phyloP scores from a whole-genome alignment of 208 protist species.

The Wallacemonas collosoma region DNA sequence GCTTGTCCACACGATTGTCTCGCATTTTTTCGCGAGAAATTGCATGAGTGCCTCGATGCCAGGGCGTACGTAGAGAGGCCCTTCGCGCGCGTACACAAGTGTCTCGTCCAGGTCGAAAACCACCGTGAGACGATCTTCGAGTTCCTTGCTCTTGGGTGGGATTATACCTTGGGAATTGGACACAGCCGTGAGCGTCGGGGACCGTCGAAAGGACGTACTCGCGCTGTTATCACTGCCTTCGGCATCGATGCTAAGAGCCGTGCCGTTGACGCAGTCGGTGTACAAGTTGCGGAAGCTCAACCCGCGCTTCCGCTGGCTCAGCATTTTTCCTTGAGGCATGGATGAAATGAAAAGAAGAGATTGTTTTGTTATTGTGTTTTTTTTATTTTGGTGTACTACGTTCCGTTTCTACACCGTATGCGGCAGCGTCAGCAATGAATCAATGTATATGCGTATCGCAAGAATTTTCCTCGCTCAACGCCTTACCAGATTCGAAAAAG shows the following conservation, averaged over 20 bases:
- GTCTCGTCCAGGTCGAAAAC: conserved; percentile 93
- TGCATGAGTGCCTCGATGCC: conserved; percentile 75
- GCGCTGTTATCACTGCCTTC: conserved; percentile 1
- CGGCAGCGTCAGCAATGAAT: too few species aligned
- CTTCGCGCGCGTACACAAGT: conserved; percentile 85
- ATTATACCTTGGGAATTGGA: conserved; percentile 38
- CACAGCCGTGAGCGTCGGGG: conserved; percentile 30
- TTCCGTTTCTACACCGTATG: too few species aligned
- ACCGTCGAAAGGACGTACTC: conserved; percentile 33
- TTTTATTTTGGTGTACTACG: conserved; percentile 5
- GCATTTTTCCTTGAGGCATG: conserved; percentile 11
- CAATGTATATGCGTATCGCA: too few species aligned
- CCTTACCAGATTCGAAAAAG: too few species aligned
- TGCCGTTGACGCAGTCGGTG: not conserved
- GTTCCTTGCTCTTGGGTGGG: conserved; percentile 50
- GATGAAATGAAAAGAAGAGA: conserved; percentile 10
- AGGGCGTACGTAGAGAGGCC: conserved; percentile 88
- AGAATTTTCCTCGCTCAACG: too few species aligned
- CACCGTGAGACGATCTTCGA: conserved; percentile 72
- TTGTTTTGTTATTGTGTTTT: conserved; percentile 10
- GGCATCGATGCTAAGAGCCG: not conserved
- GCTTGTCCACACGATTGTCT: conserved; percentile 90
- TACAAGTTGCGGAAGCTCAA: conserved; percentile 32
- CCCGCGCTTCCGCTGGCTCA: conserved; percentile 36
- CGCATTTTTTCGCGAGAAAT: conserved; percentile 78